Conservation (phyloP, 1,284 basidiomycete genomes). For the Volvariella surrecta region DNA sequence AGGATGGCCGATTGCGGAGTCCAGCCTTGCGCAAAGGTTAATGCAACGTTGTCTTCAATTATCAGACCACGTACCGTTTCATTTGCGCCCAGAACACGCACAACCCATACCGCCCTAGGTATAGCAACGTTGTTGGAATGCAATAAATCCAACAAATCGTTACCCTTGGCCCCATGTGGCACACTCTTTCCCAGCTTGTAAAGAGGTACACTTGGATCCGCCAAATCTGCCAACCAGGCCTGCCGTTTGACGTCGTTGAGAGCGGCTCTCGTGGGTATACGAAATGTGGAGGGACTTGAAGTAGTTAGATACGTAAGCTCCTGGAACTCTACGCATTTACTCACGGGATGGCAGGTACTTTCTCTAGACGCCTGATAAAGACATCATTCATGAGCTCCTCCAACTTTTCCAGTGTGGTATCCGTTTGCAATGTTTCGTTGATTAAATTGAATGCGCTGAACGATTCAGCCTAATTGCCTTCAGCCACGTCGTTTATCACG, state of each 20-base stretch:
- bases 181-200: slow-evolving; percentile 85
- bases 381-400: slow-evolving; percentile 79
- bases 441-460: slow-evolving; percentile 50
- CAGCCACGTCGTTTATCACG: slow-evolving; percentile 5
- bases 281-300: slow-evolving; percentile 65
- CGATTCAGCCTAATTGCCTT: slow-evolving; percentile 45
- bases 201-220: slow-evolving; percentile 83
- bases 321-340: slow-evolving; percentile 17
- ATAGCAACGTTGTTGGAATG: slow-evolving; percentile 78
- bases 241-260: slow-evolving; percentile 85
- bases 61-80: slow-evolving; percentile 60
- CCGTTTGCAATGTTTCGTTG: slow-evolving; percentile 40
- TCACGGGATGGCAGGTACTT: slow-evolving; percentile 52
- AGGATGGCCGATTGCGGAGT: slow-evolving; percentile 63
- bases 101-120: slow-evolving; percentile 89
- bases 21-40: slow-evolving; percentile 40
- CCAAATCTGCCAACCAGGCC: slow-evolving; percentile 87
- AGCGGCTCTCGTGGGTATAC: slow-evolving; percentile 82
- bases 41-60: slow-evolving; percentile 1
- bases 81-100: slow-evolving; percentile 90
- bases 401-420: slow-evolving; percentile 54
- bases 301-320: neutral
- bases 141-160: slow-evolving; percentile 85
- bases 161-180: slow-evolving; percentile 89
- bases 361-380: slow-evolving; percentile 54